Conservation (phyloP, 1,284 basidiomycete species). For the Trametes polyzona region DNA sequence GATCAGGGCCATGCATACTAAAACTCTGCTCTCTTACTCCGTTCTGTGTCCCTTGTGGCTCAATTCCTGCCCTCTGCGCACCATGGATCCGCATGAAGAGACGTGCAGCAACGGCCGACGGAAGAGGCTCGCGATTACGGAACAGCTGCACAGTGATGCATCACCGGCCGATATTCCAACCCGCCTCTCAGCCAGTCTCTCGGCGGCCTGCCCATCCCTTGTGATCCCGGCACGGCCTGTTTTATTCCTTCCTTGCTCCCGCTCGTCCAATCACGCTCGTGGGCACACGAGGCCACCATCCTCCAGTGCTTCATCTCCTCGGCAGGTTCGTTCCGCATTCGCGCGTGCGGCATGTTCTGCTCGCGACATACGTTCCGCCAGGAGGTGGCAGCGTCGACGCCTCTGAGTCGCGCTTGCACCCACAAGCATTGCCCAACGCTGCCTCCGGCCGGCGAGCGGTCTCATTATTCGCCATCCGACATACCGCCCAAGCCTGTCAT, state of each 20-base stretch:
- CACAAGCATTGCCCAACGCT: too few relatives aligned
- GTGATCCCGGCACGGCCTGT: neutral
- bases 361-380: too few relatives aligned
- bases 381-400: too few relatives aligned
- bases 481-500: too few relatives aligned
- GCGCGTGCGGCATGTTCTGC: neutral
- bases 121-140: neutral
- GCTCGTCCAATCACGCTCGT: neutral
- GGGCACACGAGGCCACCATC: neutral
- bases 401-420: too few relatives aligned
- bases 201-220: slow-evolving; percentile 3
- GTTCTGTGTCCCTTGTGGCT: neutral
- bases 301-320: slow-evolving; percentile 1
- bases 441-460: too few relatives aligned
- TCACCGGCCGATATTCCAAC: slow-evolving; percentile 9
- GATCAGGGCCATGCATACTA: slow-evolving; percentile 10
- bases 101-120: neutral
- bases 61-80: neutral
- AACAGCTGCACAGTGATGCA: neutral
- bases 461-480: too few relatives aligned
- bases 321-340: neutral
- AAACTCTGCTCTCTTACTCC: slow-evolving; percentile 1
- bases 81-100: too few relatives aligned
- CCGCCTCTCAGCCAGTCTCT: neutral
- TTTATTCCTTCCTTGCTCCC: neutral